Evolutionary conservation across 1,139 yeast species (phyloP), one percentile per base, ranked within the genome.

Genomic region (Pichia sp.): DNA sequence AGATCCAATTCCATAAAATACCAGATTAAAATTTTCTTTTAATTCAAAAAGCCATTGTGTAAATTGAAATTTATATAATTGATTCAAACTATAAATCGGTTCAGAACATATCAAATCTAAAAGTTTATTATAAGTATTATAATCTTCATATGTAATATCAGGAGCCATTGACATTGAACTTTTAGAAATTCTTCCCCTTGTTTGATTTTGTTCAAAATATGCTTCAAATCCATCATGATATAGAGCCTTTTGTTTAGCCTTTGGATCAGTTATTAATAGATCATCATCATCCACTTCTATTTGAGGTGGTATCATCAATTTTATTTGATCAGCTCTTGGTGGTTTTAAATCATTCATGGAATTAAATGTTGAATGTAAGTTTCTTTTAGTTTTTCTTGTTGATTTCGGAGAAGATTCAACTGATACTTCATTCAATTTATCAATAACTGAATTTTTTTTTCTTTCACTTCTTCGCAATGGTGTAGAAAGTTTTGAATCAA

Each of bases 211-310:
- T 55, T 89, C 97, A 59, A 90, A 87, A 60, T 77, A 90, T 0
- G 96, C 97, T 60, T 87, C 96, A 34, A 82, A 77, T 0, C 96
- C 96, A 57, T 87, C 96, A 36, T 82, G 66, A 58, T 86, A 87
- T 40, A 85, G 72, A 0, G 87, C 78, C 30, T 45, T 43, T 38
- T 74, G 67, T 41, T 72, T 80, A 49, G 73, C 80, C 31, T 50
- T 47, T 3, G 69, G 64, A 37, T 45, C 51, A 8, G 71, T 69
- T 24, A 69, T 64, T 32, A 63, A 42, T 25, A 57, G 55, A 11
- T 60, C 59, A 29, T 67, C 69, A 6, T 64, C 61, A 24, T 57
- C 57, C 24, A 51, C 51, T 3, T 60, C 58, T 2, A 70, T 68
- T 30, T 66, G 49, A 4, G 73, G 73, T 0, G 73, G 60, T 9